Evolutionary conservation across 768 basidiomycete species (phyloP).

Genomic region (Calocera viscosa): DNA sequence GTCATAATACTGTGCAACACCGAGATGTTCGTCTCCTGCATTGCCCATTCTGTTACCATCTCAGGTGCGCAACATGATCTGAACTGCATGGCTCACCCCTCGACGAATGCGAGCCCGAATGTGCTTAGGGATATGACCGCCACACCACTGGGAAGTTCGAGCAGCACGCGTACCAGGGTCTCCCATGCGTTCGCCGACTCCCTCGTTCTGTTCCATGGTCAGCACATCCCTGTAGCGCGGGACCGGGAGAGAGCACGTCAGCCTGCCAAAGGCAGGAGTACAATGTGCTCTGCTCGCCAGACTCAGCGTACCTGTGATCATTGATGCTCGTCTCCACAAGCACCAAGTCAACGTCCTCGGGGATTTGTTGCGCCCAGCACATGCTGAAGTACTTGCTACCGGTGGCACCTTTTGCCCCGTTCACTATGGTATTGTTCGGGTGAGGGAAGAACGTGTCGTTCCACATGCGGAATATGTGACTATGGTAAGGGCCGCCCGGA

Average conservation of each 20-base stretch:
- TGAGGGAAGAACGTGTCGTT: constrained; percentile 10
- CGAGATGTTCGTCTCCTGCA: neutral
- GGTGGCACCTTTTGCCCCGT: constrained; percentile 9
- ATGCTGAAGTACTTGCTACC: neutral
- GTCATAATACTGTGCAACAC: constrained; percentile 12
- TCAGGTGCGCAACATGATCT: neutral
- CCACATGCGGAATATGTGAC: neutral
- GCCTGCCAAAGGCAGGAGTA: no score
- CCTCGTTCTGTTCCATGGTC: neutral
- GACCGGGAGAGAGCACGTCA: no score
- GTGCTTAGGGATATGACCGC: constrained; percentile 17
- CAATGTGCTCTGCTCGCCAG: no score
- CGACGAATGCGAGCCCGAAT: constrained; percentile 13
- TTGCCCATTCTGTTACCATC: neutral
- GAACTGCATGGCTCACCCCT: neutral
- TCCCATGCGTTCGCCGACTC: constrained; percentile 12
- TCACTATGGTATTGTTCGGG: neutral
- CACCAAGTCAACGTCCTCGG: constrained; percentile 3
- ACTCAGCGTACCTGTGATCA: neutral
- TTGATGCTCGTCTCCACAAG: constrained; percentile 9
- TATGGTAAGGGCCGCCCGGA: neutral
- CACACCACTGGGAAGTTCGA: constrained; percentile 15
- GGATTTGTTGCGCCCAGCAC: constrained; percentile 10
- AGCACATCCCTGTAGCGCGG: no score
- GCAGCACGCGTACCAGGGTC: constrained; percentile 14